These are phyloP conservation scores for Amphirosellinia nigrospora DNA, from an alignment of 495 filamentous ascomycete species.

Conservation along the genomic window DNA sequence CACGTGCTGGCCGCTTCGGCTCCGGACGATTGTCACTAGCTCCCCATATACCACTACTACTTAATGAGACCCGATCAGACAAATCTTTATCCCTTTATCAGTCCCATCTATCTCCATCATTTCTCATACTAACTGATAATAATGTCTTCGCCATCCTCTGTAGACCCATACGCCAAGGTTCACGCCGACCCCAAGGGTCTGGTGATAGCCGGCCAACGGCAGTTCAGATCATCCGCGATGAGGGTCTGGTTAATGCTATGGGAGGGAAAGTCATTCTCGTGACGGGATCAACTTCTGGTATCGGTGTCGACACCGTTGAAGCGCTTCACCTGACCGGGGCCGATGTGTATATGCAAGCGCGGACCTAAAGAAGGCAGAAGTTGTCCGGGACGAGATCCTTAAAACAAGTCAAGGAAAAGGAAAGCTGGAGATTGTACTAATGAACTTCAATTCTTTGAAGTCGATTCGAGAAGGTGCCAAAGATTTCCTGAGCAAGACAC, in stretches of 20 bases:
- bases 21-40: not conserved
- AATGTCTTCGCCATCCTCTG: not conserved
- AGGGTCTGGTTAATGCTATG: conserved; percentile 45
- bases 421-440: conserved; percentile 40
- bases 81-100: too few species aligned
- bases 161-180: conserved; percentile 45
- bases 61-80: not conserved
- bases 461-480: conserved; percentile 32
- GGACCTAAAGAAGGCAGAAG: conserved; percentile 46
- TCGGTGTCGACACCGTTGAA: conserved; percentile 59
- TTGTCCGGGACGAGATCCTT: conserved; percentile 26
- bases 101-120: not conserved
- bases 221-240: conserved; percentile 58
- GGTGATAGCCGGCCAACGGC: conserved; percentile 62
- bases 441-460: conserved; percentile 40
- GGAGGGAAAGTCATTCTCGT: conserved; percentile 55
- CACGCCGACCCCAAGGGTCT: conserved; percentile 49
- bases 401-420: conserved; percentile 33
- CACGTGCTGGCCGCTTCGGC: conserved; percentile 2
- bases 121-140: not conserved
- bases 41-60: not conserved
- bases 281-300: conserved; percentile 57
- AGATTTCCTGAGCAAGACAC: conserved; percentile 25
- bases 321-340: conserved; percentile 56
- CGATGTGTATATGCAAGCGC: conserved; percentile 50